Percentiles rank a stretch among this genome's conserved stretches.
These are phyloP conservation scores for Xylariaceae sp. DNA, from an alignment of 2,329 filamentous ascomycete species.

Conservation along the genomic window DNA sequence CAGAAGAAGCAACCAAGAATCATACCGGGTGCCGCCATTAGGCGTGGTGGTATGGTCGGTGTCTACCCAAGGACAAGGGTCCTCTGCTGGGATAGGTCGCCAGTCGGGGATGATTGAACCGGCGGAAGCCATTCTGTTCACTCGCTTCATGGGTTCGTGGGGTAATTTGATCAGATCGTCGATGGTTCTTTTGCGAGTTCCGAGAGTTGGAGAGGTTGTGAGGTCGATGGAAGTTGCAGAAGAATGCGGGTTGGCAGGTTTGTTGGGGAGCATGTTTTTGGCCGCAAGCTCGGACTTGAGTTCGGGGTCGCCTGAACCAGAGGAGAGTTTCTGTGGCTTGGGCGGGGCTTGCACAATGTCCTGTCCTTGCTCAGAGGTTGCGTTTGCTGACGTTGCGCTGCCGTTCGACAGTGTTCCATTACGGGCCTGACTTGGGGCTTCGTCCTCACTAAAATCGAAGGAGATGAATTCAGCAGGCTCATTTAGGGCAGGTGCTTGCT, in stretches of 20 bases:
- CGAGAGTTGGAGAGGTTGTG: conserved; percentile 44
- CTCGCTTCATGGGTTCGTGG: conserved; percentile 49
- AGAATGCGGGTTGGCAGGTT: conserved; percentile 1
- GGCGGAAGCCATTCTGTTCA: conserved; percentile 43
- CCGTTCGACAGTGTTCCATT: conserved; percentile 1
- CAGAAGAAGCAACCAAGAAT: background rate
- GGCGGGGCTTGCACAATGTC: conserved; percentile 1
- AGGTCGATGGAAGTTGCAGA: conserved; percentile 29
- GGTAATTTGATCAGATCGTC: conserved; percentile 62
- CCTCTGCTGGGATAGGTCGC: conserved; percentile 39
- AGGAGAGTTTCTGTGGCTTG: conserved; percentile 11
- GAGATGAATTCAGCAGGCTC: conserved; percentile 84
- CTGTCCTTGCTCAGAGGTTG: too few species aligned
- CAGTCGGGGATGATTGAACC: conserved; percentile 51
- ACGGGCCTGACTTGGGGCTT: conserved; percentile 32
- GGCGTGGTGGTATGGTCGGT: conserved; percentile 49
- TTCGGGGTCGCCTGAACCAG: background rate
- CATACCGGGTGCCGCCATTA: conserved; percentile 55
- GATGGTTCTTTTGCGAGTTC: conserved; percentile 68
- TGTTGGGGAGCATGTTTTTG: too few species aligned
- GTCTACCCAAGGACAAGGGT: conserved; percentile 58
- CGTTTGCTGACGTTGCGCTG: background rate
- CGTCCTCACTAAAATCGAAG: conserved; percentile 62
- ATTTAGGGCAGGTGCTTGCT: conserved; percentile 47
- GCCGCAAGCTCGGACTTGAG: background rate